Evolutionary conservation across 768 basidiomycete genomes (phyloP).

Genomic region (Auriscalpium vulgare): DNA sequence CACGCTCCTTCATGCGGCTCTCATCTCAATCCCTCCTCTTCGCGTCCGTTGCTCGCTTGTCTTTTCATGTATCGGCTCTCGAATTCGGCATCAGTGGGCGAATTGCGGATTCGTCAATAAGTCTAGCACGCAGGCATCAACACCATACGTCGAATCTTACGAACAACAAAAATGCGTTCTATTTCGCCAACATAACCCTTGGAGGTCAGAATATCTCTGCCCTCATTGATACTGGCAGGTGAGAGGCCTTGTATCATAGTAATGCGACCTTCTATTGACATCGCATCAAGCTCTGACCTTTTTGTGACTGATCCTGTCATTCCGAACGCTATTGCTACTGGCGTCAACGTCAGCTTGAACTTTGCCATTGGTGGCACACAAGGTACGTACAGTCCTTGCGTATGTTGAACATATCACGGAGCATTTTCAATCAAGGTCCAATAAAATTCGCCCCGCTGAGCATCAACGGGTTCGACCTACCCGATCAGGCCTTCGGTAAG

Average conservation of each 20-base stretch:
- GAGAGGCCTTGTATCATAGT: not conserved
- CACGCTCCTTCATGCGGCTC: no score
- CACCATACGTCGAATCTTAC: no score
- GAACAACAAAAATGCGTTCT: constrained; percentile 27
- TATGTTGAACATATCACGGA: not conserved
- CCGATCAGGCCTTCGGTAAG: constrained; percentile 38
- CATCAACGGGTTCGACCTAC: constrained; percentile 36
- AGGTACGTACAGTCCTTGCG: constrained; percentile 5
- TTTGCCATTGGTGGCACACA: constrained; percentile 47
- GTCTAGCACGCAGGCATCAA: no score
- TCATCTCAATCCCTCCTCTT: no score
- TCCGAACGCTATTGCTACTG: constrained; percentile 30
- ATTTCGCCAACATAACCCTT: constrained; percentile 32
- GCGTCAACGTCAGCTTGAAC: constrained; percentile 29
- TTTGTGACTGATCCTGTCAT: constrained; percentile 43
- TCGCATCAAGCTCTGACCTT: constrained; percentile 45
- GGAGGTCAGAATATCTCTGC: constrained; percentile 26
- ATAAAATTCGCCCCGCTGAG: constrained; percentile 35
- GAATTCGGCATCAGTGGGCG: no score
- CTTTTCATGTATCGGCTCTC: no score
- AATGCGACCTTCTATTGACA: no score
- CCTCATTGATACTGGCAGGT: constrained; percentile 42
- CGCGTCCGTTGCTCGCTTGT: no score
- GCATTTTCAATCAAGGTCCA: constrained; percentile 22
- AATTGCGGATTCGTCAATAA: no score